phyloP scores from a whole-genome alignment of 352 stramenopile species.

The Pythium rishiriense region DNA sequence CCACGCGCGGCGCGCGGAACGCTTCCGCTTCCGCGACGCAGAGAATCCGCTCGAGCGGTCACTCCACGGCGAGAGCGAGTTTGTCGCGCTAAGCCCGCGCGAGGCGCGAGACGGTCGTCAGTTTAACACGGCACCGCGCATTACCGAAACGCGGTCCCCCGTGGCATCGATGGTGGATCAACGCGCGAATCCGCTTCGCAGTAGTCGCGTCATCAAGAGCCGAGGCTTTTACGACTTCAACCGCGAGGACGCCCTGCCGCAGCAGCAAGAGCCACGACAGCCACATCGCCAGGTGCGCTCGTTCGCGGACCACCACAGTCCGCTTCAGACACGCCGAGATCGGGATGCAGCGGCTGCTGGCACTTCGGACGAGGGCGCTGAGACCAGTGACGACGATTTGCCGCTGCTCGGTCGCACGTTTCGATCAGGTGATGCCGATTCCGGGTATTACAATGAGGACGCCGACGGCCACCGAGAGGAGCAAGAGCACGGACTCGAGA shows the following conservation, averaged over 20 bases:
- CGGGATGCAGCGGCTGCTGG: background rate
- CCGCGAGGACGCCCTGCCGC: conserved; percentile 21
- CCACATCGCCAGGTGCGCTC: background rate
- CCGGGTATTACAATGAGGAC: conserved; percentile 21
- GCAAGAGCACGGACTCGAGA: conserved; percentile 26
- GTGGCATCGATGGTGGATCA: conserved; percentile 17
- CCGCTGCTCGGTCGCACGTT: background rate
- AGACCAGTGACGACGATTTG: conserved; percentile 1
- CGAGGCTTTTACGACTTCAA: conserved; percentile 75
- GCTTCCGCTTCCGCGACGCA: conserved; percentile 32
- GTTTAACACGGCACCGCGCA: conserved; percentile 26
- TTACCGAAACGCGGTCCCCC: conserved; percentile 39
- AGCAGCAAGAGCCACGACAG: conserved; percentile 1
- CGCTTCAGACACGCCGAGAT: background rate
- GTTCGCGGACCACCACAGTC: conserved; percentile 5
- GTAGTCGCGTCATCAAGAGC: conserved; percentile 75
- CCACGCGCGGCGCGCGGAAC: conserved; percentile 42
- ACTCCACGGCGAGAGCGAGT: conserved; percentile 67
- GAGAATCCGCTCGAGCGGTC: conserved; percentile 55
- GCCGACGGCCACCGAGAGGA: conserved; percentile 33
- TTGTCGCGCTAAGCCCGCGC: conserved; percentile 44
- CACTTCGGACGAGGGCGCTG: background rate
- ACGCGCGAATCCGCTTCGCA: conserved; percentile 32
- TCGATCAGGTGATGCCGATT: conserved; percentile 22
- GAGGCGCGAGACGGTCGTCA: background rate